Conservation (phyloP, 2,329 filamentous ascomycete genomes). For the Fusarium nodosum region DNA sequence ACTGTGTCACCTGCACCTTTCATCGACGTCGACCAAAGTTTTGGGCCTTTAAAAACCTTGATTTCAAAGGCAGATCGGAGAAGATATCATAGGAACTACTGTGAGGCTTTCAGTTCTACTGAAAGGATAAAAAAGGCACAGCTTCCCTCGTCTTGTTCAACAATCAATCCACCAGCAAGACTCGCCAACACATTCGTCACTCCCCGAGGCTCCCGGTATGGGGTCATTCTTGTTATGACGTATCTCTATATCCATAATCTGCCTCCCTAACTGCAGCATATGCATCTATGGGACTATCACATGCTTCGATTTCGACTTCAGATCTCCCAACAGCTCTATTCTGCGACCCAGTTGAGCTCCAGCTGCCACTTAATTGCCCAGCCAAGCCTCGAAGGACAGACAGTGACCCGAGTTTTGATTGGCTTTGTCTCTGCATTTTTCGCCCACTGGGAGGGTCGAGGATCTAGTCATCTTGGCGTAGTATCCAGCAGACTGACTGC, state of each 20-base stretch:
- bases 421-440: conserved; percentile 5
- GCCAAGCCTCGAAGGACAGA: conserved; percentile 27
- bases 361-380: conserved; percentile 10
- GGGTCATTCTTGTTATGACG: conserved; percentile 32
- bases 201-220: conserved; percentile 40
- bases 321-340: conserved; percentile 36
- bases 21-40: conserved; percentile 43
- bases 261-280: conserved; percentile 29
- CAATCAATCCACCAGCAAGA: conserved; percentile 12
- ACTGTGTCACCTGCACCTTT: conserved; percentile 47
- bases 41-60: conserved; percentile 27
- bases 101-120: neutral
- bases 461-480: conserved; percentile 41
- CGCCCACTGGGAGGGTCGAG: conserved; percentile 14
- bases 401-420: conserved; percentile 30
- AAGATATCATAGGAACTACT: conserved; percentile 1
- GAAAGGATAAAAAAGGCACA: conserved; percentile 26
- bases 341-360: conserved; percentile 30
- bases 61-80: neutral
- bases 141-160: conserved; percentile 18
- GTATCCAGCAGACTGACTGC: conserved; percentile 33
- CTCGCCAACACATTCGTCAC: conserved; percentile 33
- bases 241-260: conserved; percentile 39
- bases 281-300: conserved; percentile 49
- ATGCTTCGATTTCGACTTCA: conserved; percentile 42